Evolutionary conservation across 2,329 filamentous ascomycete genomes (phyloP).

Genomic region (Alternaria viburni): DNA sequence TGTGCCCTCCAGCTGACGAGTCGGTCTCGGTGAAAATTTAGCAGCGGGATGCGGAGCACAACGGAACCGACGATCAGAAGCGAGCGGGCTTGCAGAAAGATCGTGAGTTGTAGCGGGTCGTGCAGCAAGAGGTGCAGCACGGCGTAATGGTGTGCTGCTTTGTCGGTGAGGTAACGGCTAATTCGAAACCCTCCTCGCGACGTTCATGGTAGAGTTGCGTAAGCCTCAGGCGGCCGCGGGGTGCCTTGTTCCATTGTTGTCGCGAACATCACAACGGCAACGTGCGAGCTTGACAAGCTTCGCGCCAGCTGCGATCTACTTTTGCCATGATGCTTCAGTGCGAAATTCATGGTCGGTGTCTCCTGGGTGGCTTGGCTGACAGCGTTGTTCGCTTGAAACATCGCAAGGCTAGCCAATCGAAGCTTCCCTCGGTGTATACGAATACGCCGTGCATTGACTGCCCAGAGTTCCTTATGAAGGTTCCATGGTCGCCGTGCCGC

Average conservation of each 20-base stretch:
- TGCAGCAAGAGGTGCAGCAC: slow-evolving; percentile 18
- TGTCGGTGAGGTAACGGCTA: slow-evolving; percentile 17
- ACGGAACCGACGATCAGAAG: slow-evolving; percentile 11
- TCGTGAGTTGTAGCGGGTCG: slow-evolving; percentile 13
- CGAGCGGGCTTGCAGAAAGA: slow-evolving; percentile 13
- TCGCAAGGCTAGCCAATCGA: slow-evolving; percentile 10
- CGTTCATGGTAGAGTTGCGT: background rate
- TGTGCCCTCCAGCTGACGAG: slow-evolving; percentile 20
- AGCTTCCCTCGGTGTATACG: background rate
- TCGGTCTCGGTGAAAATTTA: slow-evolving; percentile 15
- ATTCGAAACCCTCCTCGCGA: background rate
- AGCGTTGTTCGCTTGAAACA: slow-evolving; percentile 4
- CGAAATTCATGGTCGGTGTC: background rate
- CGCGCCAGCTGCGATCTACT: background rate
- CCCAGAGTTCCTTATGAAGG: background rate
- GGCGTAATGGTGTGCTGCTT: slow-evolving; percentile 13
- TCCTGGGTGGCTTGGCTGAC: background rate
- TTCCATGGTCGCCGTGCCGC: background rate
- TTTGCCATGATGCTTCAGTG: background rate
- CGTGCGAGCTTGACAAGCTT: slow-evolving; percentile 12
- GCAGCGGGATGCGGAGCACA: slow-evolving; percentile 6
- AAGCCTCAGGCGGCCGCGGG: background rate
- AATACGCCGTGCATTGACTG: slow-evolving; percentile 1
- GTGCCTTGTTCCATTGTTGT: background rate
- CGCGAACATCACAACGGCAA: background rate